Evolutionary conservation across 1,284 basidiomycete species (phyloP), one percentile per base, ranked within the genome.

Genomic region (Ustilago loliicola): DNA sequence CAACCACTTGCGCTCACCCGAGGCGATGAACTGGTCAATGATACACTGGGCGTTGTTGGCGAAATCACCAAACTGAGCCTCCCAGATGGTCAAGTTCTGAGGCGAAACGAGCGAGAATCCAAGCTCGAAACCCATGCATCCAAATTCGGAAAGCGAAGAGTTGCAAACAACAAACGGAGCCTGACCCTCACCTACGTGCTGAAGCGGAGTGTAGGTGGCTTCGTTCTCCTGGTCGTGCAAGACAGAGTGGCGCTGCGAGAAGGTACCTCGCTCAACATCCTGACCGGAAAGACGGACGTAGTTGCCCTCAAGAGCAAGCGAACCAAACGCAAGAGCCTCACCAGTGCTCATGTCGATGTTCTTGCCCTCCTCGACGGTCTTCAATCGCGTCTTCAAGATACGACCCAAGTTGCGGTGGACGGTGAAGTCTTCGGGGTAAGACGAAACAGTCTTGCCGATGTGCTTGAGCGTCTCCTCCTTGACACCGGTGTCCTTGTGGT

Each of bases 331-430:
- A 63, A 99, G 91, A 0, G 97, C 95, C 89, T 99, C 97, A 71
- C 96, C 96, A n/a, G 97, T 99, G 19, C 95, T 93, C 95, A 96
- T 98, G 88, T 99, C 97, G 82, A 99, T 97, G 88, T 93, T 93
- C 78, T 88, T 89, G 72, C 96, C 97, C 79, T 97, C 94, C 80
- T 94, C 91, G 40, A 98, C 91, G 1, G 93, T 91, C 90, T 96
- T 96, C 45, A 93, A 93, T 72, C 97, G 93, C 42, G 90, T 92
- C 72, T 89, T 87, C 61, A 99, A 91, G 87, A 99, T 99, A 86
- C 97, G 93, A 4, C 92, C 93, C 63, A 99, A 92, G 89, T 99
- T 99, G 82, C 92, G 92, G 88, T 99, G 97, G 19, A 93, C 92
- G 36, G 89, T 91, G 89, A 99, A 99, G 79, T 91, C 86, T 53